Percentiles rank a stretch among this genome's conserved stretches.
Evolutionary conservation across 306 rosid genomes (phyloP).

Genomic region (Prinsepia uniflora): DNA sequence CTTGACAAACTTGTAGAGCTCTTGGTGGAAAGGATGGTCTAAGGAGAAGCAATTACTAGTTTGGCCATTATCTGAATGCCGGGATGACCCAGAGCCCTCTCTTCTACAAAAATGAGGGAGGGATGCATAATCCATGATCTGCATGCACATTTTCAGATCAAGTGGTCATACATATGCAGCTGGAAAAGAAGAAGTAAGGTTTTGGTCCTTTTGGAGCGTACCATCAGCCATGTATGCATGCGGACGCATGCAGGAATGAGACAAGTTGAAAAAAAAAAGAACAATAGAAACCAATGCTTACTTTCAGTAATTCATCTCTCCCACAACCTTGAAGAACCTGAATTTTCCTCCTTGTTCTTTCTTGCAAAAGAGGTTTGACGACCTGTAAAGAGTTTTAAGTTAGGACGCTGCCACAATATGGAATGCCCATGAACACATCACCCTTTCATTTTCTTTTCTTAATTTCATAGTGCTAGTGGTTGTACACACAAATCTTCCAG

Average conservation of each 20-base stretch:
- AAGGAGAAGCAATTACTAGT: slow-evolving; percentile 65
- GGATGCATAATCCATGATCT: slow-evolving; percentile 81
- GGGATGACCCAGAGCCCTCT: slow-evolving; percentile 70
- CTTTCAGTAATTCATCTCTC: slow-evolving; percentile 82
- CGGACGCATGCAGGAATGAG: background rate
- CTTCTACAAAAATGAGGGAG: slow-evolving; percentile 89
- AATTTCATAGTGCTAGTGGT: background rate
- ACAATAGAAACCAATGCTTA: slow-evolving; percentile 21
- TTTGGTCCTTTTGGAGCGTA: background rate
- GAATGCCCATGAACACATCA: background rate
- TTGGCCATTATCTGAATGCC: slow-evolving; percentile 31
- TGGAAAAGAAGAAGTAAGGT: background rate
- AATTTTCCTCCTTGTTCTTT: slow-evolving; percentile 84
- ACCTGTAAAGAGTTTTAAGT: slow-evolving; percentile 43
- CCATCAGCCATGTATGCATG: no score
- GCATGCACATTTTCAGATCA: slow-evolving; percentile 21
- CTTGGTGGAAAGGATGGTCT: slow-evolving; percentile 70
- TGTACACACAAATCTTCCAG: slow-evolving; percentile 75
- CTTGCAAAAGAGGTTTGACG: slow-evolving; percentile 92
- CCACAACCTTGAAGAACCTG: slow-evolving; percentile 91
- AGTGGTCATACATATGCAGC: slow-evolving; percentile 4
- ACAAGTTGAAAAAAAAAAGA: background rate
- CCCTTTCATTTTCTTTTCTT: background rate
- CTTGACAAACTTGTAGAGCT: slow-evolving; percentile 56
- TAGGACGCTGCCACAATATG: slow-evolving; percentile 6